Base-by-base conservation (phyloP, 1,139 yeast species). In the Sugiyamaella paludigena region DNA sequence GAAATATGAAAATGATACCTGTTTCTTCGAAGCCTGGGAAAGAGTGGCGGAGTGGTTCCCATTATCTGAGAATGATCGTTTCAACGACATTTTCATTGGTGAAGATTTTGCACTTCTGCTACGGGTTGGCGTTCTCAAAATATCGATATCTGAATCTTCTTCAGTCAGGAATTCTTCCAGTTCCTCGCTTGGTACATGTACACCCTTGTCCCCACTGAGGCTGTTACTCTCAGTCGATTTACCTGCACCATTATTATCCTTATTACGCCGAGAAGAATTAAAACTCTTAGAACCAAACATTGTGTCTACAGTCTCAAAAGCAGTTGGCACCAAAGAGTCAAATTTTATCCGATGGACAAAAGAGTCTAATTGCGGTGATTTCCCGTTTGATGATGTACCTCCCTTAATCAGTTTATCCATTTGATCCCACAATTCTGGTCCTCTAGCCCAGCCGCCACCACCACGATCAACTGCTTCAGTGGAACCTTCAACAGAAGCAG, bases 281-380 rank as follows among this genome's bases (percentile, higher is more conserved):
- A 13, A 13, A 9, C 5, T 13, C 27, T 12, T 29, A 2, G 36
- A 43, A 29, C 43, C 45, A 40, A 55, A 56, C 60, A 58, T 59
- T 16, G 49, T 32, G n/a, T 52, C 52, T 4, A 61, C 58, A 1
- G 60, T 47, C 11, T 62, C 61, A 29, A 61, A 61, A 2, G 56
- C 59, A 0, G 66, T 56, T 2, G 65, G 66, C 2, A 63, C 28
- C 32, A 33, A 12, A 10, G 42, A 30, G 24, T 40, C 43, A 19
- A 30, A 36, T 2, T 34, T 24, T 16, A 42, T 12, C 26, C 41
- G 34, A 11, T 31, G 19, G 8, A 40, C 50, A 38, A 36, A 36
- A 11, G 50, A 24, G 4, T 30, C 41, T 13, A 43, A 24, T 24
- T 31, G 36, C 13, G 13, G 36, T 4, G 15, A 13, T n/a, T 16